Evolutionary conservation across 306 rosid genomes (phyloP).

Genomic region (Inga leiocalycina): DNA sequence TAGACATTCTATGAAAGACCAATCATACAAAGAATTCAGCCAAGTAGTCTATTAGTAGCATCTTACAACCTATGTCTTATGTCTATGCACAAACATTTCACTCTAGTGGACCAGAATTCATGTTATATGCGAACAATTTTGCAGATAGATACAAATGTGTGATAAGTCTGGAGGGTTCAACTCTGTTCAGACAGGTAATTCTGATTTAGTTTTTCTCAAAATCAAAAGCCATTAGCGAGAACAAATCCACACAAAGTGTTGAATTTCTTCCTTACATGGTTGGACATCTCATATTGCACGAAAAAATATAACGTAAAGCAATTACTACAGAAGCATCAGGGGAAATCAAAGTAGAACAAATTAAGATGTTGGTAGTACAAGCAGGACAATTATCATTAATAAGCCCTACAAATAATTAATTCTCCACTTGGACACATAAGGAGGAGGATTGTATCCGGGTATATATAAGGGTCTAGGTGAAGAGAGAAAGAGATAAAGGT

Average conservation of each 20-base stretch:
- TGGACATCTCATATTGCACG: constrained; percentile 2
- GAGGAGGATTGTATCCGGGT: neutral
- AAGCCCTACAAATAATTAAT: neutral
- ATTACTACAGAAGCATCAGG: neutral
- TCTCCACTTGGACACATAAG: neutral
- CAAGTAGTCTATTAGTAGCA: neutral
- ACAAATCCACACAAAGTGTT: neutral
- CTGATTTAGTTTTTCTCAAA: neutral
- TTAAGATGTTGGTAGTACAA: constrained; percentile 10
- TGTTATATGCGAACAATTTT: neutral
- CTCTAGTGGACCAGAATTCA: neutral
- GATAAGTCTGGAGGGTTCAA: neutral
- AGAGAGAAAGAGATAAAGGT: neutral
- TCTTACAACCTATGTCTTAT: neutral
- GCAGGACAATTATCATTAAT: neutral
- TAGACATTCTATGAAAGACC: constrained; percentile 27
- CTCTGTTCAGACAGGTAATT: neutral
- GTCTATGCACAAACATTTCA: neutral
- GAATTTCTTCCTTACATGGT: neutral
- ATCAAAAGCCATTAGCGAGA: neutral
- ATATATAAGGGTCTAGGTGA: neutral
- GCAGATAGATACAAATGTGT: neutral
- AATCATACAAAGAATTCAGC: neutral
- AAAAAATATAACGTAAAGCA: neutral
- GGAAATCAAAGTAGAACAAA: neutral